Evolutionary conservation across 1,139 yeast genomes (phyloP).

Genomic region (Williopsis jadinii): DNA sequence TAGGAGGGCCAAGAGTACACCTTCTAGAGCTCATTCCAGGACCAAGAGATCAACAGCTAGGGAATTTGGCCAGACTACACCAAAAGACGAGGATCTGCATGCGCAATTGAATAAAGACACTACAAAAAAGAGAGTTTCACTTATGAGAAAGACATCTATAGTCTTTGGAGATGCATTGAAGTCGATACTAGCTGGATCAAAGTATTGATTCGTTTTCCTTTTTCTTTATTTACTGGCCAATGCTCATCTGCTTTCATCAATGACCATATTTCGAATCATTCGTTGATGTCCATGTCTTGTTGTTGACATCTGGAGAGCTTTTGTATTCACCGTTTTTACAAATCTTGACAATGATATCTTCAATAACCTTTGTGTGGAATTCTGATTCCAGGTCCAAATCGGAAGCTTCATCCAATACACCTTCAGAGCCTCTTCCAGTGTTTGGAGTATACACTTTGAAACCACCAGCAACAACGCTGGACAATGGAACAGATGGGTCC

Average conservation of each 20-base stretch:
- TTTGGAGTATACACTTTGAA: conserved; percentile 57
- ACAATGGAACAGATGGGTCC: conserved; percentile 51
- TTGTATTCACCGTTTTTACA: conserved; percentile 48
- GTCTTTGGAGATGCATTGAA: conserved; percentile 17
- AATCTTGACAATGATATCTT: conserved; percentile 47
- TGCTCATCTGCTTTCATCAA: not conserved
- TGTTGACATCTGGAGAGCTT: conserved; percentile 21
- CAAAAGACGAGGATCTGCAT: not conserved
- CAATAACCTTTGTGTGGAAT: conserved; percentile 48
- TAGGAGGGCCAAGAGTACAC: conserved; percentile 4
- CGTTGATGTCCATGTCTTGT: conserved; percentile 19
- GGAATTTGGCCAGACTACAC: not conserved
- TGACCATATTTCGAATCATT: conserved; percentile 14
- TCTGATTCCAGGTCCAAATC: conserved; percentile 53
- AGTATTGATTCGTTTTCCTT: too few species aligned
- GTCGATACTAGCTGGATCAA: conserved; percentile 4
- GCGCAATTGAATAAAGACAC: too few species aligned
- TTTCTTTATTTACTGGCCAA: too few species aligned
- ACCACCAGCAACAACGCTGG: conserved; percentile 48
- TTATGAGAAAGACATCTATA: conserved; percentile 17
- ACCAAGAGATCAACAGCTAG: too few species aligned
- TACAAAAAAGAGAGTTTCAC: conserved; percentile 5
- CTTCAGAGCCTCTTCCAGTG: conserved; percentile 59
- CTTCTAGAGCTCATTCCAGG: not conserved
- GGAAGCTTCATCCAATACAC: conserved; percentile 68